A percentile compares a stretch with the other conserved stretches of the same genome.
Evolutionary conservation across 2,329 filamentous ascomycete species (phyloP).

Genomic region (Fusarium piperis): DNA sequence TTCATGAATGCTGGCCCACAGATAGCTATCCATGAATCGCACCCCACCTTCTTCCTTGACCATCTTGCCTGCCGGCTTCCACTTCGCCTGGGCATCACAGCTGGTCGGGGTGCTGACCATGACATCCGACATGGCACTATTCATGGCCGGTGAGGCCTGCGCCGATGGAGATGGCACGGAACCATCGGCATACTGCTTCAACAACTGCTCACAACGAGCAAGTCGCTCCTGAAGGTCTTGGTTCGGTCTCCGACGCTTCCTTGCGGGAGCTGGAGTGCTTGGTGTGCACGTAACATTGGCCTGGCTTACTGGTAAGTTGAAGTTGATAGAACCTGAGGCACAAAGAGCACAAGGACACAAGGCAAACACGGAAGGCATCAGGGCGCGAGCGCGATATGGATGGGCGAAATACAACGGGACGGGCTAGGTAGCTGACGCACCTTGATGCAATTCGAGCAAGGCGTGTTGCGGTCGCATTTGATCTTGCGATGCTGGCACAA

Average conservation of each 20-base stretch:
- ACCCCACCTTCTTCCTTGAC: slow-evolving; percentile 64
- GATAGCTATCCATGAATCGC: slow-evolving; percentile 66
- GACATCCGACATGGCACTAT: slow-evolving; percentile 39
- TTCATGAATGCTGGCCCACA: slow-evolving; percentile 64
- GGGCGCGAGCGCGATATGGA: background rate
- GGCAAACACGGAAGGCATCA: background rate
- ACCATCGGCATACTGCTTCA: slow-evolving; percentile 65
- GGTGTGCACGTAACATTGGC: slow-evolving; percentile 68
- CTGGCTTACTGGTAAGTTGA: slow-evolving; percentile 47
- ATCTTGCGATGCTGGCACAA: slow-evolving; percentile 71
- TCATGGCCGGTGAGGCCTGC: slow-evolving; percentile 29
- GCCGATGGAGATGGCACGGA: slow-evolving; percentile 41
- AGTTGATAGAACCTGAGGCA: slow-evolving; percentile 5
- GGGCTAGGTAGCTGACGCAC: slow-evolving; percentile 48
- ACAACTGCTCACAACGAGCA: slow-evolving; percentile 66
- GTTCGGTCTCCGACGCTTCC: slow-evolving; percentile 67
- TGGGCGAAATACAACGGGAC: background rate
- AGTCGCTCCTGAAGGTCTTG: slow-evolving; percentile 70
- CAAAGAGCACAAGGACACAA: background rate
- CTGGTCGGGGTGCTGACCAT: slow-evolving; percentile 40
- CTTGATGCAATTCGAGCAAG: slow-evolving; percentile 69
- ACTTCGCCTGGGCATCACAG: slow-evolving; percentile 48
- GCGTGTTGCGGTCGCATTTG: slow-evolving; percentile 68
- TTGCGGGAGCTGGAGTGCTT: slow-evolving; percentile 67
- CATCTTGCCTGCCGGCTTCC: slow-evolving; percentile 62